These are phyloP conservation scores for Escovopsis weberi DNA, from an alignment of 2,329 filamentous ascomycete species.

Conservation along the genomic window DNA sequence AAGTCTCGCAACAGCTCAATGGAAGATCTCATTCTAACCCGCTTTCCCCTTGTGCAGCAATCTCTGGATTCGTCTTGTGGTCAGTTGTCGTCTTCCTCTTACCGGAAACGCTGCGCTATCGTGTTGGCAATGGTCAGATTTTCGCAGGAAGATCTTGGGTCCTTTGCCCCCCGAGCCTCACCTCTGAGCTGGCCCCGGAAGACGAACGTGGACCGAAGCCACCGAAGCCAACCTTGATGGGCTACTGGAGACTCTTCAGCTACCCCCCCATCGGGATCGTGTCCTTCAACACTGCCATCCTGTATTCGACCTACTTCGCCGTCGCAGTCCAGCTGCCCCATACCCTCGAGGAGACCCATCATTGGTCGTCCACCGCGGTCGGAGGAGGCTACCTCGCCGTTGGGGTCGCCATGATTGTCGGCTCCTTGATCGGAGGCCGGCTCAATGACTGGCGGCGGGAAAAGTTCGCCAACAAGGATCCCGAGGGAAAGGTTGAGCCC, in stretches of 20 bases:
- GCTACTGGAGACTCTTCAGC: constrained; percentile 15
- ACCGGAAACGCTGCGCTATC: constrained; percentile 29
- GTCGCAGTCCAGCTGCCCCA: constrained; percentile 17
- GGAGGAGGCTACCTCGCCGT: constrained; percentile 22
- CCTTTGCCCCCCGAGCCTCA: constrained; percentile 10
- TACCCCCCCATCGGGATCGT: constrained; percentile 20
- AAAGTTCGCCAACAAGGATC: constrained; percentile 5
- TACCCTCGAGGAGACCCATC: constrained; percentile 17
- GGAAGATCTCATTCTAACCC: neutral
- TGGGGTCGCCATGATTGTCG: constrained; percentile 13
- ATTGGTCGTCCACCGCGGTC: constrained; percentile 18
- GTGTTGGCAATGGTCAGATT: constrained; percentile 27
- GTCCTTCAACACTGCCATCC: constrained; percentile 18
- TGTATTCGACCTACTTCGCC: constrained; percentile 19
- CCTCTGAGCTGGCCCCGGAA: constrained; percentile 12
- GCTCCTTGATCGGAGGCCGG: constrained; percentile 22
- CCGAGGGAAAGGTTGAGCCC: constrained; percentile 14
- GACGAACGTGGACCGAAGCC: constrained; percentile 13
- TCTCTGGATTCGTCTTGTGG: constrained; percentile 16
- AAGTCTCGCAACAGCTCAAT: neutral
- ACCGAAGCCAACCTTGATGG: constrained; percentile 14
- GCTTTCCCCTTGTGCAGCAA: constrained; percentile 7
- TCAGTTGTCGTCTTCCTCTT: constrained; percentile 20
- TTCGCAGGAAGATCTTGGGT: constrained; percentile 9
- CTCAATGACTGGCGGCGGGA: constrained; percentile 22